Base-by-base conservation (phyloP, 2,329 filamentous ascomycete genomes). In the Mycosphaerella arachidis region DNA sequence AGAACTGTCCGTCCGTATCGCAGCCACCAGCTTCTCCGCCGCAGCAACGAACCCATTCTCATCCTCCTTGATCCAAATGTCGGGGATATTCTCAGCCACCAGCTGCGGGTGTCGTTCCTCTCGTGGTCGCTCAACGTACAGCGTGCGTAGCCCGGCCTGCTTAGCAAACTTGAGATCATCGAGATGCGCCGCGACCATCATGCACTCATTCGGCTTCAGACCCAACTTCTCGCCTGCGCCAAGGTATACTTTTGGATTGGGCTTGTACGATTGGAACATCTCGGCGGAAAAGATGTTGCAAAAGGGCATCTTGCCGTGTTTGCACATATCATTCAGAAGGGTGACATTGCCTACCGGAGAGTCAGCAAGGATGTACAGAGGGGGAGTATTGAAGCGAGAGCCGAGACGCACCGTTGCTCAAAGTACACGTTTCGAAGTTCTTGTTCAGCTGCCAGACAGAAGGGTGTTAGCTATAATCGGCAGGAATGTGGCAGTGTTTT, bases 151-250 rank as follows among this genome's bases (percentile, higher is more conserved):
- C 0, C 90, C 90, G 61, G 79, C 81, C 2, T 68, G 71, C 67
- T 84, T 85, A 4, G 90, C 90, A 0, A 82, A 87, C 61, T 83
- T 77, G 57, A 94, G 75, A 73, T 93, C 90, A 6, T 70, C 73
- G 59, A 93, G 75, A 75, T 93, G 90, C 40, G 90, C 86, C 16
- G 91, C 90, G 20, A 94, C 88, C 84, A 94, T 85, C 20, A 85
- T 88, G 59, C 90, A 87, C 69, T 92, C 80, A 2, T 72, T 71
- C 0, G 86, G 82, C 61, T 81, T 67, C 46, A 86, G 62, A 0
- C 81, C 83, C 55, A 92, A 74, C 64, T 77, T 79, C 58, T 78
- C 73, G 1, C 80, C 88, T 0, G 87, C 89, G 4, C 90, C 89
- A 1, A 82, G 78, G 70, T 94, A 94, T 1, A 87, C 86, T 55